Base-by-base conservation (phyloP, 139 green algal genomes). In the Spirogloea muscicola region DNA sequence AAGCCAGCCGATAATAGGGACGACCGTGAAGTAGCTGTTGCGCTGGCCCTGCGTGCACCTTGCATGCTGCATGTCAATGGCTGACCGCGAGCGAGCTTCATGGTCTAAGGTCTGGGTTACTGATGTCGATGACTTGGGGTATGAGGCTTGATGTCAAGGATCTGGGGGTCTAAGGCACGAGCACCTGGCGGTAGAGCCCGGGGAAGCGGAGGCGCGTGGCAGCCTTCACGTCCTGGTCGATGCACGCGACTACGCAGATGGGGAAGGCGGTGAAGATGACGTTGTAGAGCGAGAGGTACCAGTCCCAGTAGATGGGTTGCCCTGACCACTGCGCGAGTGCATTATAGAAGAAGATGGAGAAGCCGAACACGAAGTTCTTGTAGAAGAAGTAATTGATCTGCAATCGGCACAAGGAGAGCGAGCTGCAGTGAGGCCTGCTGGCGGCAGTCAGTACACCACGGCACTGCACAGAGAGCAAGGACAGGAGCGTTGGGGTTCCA, bases 311-410 rank as follows among this genome's bases (percentile, higher is more conserved):
- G 18, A 84, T 41, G 1, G 68, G 13, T 25, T 77, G 51, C 31
- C 78, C 78, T n/a, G 67, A 77, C 16, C 60, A 83, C 27, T 59
- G 40, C 0, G 76, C 43, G 0, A 37, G 5, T 4, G n/a, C 18
- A 68, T 84, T 87, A 70, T 77, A 87, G 41, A 69, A 86, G 73
- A 88, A 86, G 51, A 86, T 59, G 44, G 68, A 83, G 65, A 97
- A 81, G 60, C 88, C 92, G 77, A 96, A 94, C 16, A 87, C 86
- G 75, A 97, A 91, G 84, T 97, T 97, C 84, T 98, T 98, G 86
- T 95, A 98, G 88, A 98, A 97, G 42, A 91, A 93, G 85, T 98
- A 98, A 16, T 49, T n/a, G n/a, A n/a, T n/a, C n/a, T n/a, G n/a
- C n/a, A n/a, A n/a, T n/a, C n/a, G n/a, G n/a, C n/a, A n/a, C n/a